Percentiles rank a stretch among this genome's conserved stretches.
Conservation (phyloP, 139 green algal species). For the Chlamydomonas incerta region DNA sequence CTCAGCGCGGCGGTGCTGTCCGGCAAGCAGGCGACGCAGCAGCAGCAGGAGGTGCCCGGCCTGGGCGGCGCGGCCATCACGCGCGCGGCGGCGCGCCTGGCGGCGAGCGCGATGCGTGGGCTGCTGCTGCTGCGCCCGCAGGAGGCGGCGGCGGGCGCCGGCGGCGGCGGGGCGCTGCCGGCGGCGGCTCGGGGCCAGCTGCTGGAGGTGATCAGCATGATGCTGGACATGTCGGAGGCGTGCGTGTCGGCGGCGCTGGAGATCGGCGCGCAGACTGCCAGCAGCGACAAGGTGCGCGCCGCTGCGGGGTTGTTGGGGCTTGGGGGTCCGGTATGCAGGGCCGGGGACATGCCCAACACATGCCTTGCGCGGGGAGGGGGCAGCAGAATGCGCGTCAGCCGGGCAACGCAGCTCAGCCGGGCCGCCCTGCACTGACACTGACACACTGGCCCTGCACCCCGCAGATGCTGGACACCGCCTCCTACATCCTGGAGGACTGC, state of each 20-base stretch:
- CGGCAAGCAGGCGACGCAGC: background rate
- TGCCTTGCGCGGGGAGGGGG: too few species aligned
- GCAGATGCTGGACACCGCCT: slow-evolving; percentile 33
- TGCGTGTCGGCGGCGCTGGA: slow-evolving; percentile 31
- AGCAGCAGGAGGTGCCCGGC: background rate
- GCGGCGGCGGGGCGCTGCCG: background rate
- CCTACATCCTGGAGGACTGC: slow-evolving; percentile 47
- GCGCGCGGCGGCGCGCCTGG: slow-evolving; percentile 13
- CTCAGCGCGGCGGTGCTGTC: slow-evolving; percentile 8
- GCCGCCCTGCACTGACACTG: too few species aligned
- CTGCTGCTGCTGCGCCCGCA: background rate
- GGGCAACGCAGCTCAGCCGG: too few species aligned
- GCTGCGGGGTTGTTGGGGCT: too few species aligned
- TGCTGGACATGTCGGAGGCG: slow-evolving; percentile 52
- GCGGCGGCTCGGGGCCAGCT: background rate
- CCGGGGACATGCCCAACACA: too few species aligned
- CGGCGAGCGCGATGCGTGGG: slow-evolving; percentile 15
- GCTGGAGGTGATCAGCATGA: slow-evolving; percentile 30
- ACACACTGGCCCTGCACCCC: background rate
- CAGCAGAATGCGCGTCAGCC: too few species aligned
- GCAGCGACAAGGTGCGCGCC: background rate
- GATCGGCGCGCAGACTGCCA: background rate
- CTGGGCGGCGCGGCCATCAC: background rate
- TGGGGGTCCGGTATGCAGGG: too few species aligned
- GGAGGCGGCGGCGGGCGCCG: background rate